Percentiles rank a stretch among this genome's conserved stretches.
Evolutionary conservation across 768 basidiomycete genomes (phyloP).

Genomic region (Tephrocybe sp.): DNA sequence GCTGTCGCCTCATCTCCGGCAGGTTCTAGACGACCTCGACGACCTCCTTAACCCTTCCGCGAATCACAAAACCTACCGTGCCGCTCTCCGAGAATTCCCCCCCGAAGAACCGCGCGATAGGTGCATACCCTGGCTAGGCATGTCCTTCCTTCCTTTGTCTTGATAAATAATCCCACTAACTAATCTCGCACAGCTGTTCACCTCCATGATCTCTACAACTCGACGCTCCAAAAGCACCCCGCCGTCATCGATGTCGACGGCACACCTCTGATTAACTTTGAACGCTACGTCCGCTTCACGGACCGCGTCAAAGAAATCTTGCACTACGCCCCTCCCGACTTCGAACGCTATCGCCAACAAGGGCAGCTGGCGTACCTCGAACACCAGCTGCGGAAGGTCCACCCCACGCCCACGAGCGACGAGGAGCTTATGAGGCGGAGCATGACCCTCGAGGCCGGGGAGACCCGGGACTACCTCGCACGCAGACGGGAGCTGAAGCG

Average conservation of each 20-base stretch:
- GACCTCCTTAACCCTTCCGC: slow-evolving; percentile 31
- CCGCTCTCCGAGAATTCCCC: slow-evolving; percentile 26
- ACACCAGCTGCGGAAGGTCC: slow-evolving; percentile 33
- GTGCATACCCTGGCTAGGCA: slow-evolving; percentile 45
- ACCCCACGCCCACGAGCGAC: slow-evolving; percentile 26
- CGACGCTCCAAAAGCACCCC: slow-evolving; percentile 31
- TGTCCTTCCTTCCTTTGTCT: slow-evolving; percentile 9
- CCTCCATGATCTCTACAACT: slow-evolving; percentile 34
- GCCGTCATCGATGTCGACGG: slow-evolving; percentile 28
- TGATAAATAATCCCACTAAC: background rate
- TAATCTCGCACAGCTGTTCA: slow-evolving; percentile 32
- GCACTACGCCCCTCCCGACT: slow-evolving; percentile 31
- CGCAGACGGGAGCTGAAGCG: slow-evolving; percentile 21
- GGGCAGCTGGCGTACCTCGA: slow-evolving; percentile 43
- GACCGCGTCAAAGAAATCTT: slow-evolving; percentile 33
- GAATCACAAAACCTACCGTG: slow-evolving; percentile 38
- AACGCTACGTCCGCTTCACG: slow-evolving; percentile 38
- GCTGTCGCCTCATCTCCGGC: slow-evolving; percentile 26
- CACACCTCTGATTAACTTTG: slow-evolving; percentile 41
- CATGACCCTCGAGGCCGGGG: slow-evolving; percentile 26
- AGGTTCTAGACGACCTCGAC: slow-evolving; percentile 31
- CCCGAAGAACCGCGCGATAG: slow-evolving; percentile 21
- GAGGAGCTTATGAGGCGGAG: slow-evolving; percentile 35
- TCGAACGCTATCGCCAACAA: slow-evolving; percentile 29
- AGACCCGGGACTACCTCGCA: slow-evolving; percentile 22